Conservation (phyloP, 257 asterid genomes). For the Paraleonurus japonicus region DNA sequence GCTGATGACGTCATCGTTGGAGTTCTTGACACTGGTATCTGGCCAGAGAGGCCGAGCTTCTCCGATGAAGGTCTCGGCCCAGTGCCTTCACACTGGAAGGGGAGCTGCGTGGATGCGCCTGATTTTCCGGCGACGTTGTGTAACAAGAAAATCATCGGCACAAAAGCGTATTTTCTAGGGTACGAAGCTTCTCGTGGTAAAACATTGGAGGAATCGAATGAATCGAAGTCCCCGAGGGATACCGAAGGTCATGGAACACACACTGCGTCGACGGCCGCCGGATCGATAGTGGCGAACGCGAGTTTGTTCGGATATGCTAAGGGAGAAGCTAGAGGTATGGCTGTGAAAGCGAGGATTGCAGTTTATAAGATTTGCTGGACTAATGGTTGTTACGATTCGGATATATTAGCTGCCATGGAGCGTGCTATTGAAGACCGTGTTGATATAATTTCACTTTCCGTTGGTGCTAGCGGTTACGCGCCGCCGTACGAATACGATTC, state of each 20-base stretch:
- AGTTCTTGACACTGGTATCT: slow-evolving; percentile 86
- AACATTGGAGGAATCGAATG: slow-evolving; percentile 42
- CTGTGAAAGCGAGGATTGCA: slow-evolving; percentile 79
- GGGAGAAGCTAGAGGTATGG: slow-evolving; percentile 97
- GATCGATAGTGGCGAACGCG: slow-evolving; percentile 67
- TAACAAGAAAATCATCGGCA: slow-evolving; percentile 75
- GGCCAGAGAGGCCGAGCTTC: slow-evolving; percentile 93
- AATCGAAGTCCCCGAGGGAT: slow-evolving; percentile 69
- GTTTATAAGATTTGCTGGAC: slow-evolving; percentile 84
- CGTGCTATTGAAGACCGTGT: slow-evolving; percentile 79
- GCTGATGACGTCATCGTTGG: slow-evolving; percentile 87
- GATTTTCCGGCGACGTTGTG: slow-evolving; percentile 60
- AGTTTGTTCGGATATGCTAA: slow-evolving; percentile 67
- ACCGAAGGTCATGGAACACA: slow-evolving; percentile 99
- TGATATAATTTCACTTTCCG: slow-evolving; percentile 76
- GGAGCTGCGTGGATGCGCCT: slow-evolving; percentile 54
- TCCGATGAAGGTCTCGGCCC: slow-evolving; percentile 67
- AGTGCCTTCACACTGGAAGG: slow-evolving; percentile 76
- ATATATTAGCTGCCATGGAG: slow-evolving; percentile 85
- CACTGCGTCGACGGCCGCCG: slow-evolving; percentile 92
- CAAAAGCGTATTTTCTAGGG: slow-evolving; percentile 66
- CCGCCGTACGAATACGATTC: slow-evolving; percentile 69
- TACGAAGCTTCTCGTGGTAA: slow-evolving; percentile 44
- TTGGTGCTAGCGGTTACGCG: slow-evolving; percentile 69
- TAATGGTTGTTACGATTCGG: slow-evolving; percentile 78